phyloP scores from a whole-genome alignment of 2,329 filamentous ascomycete species.

The Penicillium sclerotiorum region DNA sequence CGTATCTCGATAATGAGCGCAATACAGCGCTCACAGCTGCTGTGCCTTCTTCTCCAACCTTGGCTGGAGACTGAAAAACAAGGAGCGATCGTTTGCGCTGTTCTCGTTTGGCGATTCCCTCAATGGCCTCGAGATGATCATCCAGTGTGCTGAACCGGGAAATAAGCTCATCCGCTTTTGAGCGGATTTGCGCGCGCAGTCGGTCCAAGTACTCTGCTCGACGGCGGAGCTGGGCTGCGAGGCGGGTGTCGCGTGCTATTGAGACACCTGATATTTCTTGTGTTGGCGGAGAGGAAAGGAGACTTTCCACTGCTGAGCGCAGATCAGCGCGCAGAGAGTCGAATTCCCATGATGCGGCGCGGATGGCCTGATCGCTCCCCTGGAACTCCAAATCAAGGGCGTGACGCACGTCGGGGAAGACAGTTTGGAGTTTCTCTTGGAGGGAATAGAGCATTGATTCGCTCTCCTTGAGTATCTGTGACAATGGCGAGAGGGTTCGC shows the following conservation, averaged over 20 bases:
- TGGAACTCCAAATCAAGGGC: slow-evolving; percentile 43
- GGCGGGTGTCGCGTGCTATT: slow-evolving; percentile 29
- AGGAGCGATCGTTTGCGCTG: slow-evolving; percentile 14
- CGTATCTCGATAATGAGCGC: slow-evolving; percentile 18
- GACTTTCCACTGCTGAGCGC: slow-evolving; percentile 38
- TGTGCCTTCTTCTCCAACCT: neutral
- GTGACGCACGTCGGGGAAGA: slow-evolving; percentile 33
- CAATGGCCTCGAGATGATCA: slow-evolving; percentile 39
- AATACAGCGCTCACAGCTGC: slow-evolving; percentile 13
- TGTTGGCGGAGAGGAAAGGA: slow-evolving; percentile 28
- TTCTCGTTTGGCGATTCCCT: slow-evolving; percentile 31
- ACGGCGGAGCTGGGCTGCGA: slow-evolving; percentile 33
- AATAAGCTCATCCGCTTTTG: slow-evolving; percentile 34
- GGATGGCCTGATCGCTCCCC: slow-evolving; percentile 35
- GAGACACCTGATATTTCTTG: slow-evolving; percentile 12
- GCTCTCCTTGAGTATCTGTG: slow-evolving; percentile 31
- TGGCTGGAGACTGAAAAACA: neutral
- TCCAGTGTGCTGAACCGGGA: slow-evolving; percentile 35
- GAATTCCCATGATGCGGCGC: slow-evolving; percentile 36
- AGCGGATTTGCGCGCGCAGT: slow-evolving; percentile 34
- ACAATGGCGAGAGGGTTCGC: slow-evolving; percentile 29
- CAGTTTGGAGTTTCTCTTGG: slow-evolving; percentile 29
- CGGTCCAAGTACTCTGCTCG: slow-evolving; percentile 38
- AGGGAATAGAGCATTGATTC: slow-evolving; percentile 33
- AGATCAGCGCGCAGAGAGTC: slow-evolving; percentile 40